A percentile compares a stretch with the other conserved stretches of the same genome.
Conservation (phyloP, 2,329 filamentous ascomycete species). For the Aspergillus sp. region DNA sequence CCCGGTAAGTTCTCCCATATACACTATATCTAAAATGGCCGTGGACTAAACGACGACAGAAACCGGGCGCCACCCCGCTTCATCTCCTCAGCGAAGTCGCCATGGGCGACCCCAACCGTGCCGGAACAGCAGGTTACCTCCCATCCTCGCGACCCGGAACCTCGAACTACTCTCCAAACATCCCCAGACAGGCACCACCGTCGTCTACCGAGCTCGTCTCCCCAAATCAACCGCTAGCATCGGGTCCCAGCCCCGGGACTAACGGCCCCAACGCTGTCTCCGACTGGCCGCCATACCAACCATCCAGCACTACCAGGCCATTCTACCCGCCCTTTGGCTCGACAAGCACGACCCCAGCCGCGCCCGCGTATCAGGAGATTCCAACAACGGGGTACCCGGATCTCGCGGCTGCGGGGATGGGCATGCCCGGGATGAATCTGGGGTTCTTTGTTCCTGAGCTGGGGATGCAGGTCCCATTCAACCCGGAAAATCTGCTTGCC, state of each 20-base stretch:
- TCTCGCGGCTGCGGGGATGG: constrained; percentile 13
- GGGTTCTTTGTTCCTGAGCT: constrained; percentile 24
- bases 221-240: constrained; percentile 8
- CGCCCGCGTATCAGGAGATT: background rate
- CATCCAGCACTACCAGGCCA: no score
- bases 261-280: background rate
- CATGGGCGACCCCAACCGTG: constrained; percentile 28
- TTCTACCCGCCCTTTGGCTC: constrained; percentile 3
- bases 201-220: background rate
- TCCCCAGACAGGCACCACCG: constrained; percentile 2
- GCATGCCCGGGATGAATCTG: constrained; percentile 17
- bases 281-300: background rate
- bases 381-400: constrained; percentile 13
- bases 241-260: constrained; percentile 1
- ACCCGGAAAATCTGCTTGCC: constrained; percentile 28
- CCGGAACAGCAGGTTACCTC: background rate
- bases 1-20: constrained; percentile 5
- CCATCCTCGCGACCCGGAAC: background rate
- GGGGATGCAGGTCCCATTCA: constrained; percentile 23
- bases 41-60: constrained; percentile 5
- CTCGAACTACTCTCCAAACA: background rate
- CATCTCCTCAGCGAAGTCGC: constrained; percentile 42
- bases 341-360: background rate
- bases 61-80: constrained; percentile 30
- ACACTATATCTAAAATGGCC: background rate